Evolutionary conservation across 1,284 basidiomycete species (phyloP).

Genomic region (Fomitiporia mediterranea): DNA sequence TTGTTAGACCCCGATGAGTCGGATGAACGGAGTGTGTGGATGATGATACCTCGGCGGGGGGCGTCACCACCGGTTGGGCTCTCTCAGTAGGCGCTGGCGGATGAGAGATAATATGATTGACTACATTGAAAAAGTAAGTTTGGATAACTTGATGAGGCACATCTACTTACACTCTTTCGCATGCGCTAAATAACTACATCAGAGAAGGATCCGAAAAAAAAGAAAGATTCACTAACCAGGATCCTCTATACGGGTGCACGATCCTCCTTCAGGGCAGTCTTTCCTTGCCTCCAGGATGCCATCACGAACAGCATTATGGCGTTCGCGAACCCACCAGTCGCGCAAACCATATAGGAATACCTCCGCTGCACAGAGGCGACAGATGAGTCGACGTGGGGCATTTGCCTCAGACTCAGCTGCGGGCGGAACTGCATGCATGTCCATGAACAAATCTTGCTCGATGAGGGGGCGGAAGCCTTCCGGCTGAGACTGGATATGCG

Average conservation of each 20-base stretch:
- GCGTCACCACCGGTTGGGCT: neutral
- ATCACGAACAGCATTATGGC: conserved; percentile 59
- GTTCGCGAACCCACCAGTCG: conserved; percentile 76
- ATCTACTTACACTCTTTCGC: conserved; percentile 61
- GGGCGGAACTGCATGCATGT: conserved; percentile 50
- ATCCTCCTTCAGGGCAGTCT: conserved; percentile 57
- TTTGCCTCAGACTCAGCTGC: conserved; percentile 51
- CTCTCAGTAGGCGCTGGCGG: too few relatives aligned
- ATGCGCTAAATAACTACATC: conserved; percentile 42
- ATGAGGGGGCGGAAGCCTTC: conserved; percentile 59
- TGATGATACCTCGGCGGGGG: neutral
- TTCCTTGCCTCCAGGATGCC: conserved; percentile 46
- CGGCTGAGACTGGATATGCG: conserved; percentile 54
- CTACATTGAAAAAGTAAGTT: neutral
- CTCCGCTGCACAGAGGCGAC: conserved; percentile 66
- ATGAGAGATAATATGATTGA: conserved; percentile 17
- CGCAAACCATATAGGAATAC: conserved; percentile 66
- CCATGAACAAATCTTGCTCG: conserved; percentile 62
- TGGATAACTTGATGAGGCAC: neutral
- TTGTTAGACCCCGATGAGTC: neutral
- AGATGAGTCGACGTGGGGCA: conserved; percentile 53
- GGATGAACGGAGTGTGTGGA: neutral
- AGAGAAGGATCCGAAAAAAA: neutral
- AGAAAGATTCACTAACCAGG: conserved; percentile 43
- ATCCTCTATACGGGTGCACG: conserved; percentile 56